Conservation (phyloP, 441 rosid species). For the Isatis lusitanica region DNA sequence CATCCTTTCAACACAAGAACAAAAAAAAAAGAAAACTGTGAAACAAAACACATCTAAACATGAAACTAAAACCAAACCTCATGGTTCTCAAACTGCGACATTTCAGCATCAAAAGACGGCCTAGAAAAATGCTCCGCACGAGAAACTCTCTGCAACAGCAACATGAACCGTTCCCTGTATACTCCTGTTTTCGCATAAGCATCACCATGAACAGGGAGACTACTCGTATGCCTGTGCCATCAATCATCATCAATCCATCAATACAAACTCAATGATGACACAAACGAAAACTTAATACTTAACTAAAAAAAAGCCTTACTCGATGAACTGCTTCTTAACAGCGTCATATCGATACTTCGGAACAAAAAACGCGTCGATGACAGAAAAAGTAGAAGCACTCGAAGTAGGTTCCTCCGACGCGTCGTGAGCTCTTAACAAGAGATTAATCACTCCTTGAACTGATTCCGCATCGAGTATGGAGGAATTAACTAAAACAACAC, state of each 20-base stretch:
- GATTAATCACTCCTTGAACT: constrained; percentile 51
- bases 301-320: constrained; percentile 43
- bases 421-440: constrained; percentile 61
- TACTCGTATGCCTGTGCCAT: constrained; percentile 52
- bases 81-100: constrained; percentile 58
- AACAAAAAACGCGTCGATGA: constrained; percentile 73
- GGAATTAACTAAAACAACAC: constrained; percentile 54
- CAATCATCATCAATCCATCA: background rate
- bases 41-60: background rate
- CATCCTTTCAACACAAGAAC: background rate
- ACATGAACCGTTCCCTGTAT: constrained; percentile 72
- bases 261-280: background rate
- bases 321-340: constrained; percentile 72
- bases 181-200: constrained; percentile 71
- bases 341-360: constrained; percentile 79
- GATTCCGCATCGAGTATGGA: constrained; percentile 72
- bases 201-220: constrained; percentile 72
- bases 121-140: constrained; percentile 78
- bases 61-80: constrained; percentile 50
- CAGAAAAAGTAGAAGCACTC: constrained; percentile 48
- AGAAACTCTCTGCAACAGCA: constrained; percentile 78
- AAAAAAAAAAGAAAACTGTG: background rate
- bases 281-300: no score
- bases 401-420: constrained; percentile 53
- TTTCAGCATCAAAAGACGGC: constrained; percentile 72